Conservation (phyloP, 176 grass and related monocot genomes). For the Cymbopogon citratus region DNA sequence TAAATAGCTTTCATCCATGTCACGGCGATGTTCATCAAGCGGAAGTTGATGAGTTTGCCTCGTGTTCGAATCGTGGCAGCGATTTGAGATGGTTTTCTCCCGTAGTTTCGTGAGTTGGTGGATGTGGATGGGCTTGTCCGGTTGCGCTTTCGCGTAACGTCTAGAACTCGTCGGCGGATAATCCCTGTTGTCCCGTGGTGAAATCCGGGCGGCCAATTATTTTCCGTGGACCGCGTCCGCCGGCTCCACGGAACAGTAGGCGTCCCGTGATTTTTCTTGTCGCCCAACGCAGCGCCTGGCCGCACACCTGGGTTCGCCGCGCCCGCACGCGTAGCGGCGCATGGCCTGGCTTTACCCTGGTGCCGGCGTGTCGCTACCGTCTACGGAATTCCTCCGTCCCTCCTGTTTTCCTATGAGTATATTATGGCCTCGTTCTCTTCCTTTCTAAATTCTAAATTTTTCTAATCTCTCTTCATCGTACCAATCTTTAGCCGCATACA, state of each 20-base stretch:
- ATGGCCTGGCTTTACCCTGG: too few species aligned
- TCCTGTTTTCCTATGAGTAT: too few species aligned
- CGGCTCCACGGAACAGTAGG: background rate
- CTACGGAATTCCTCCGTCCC: too few species aligned
- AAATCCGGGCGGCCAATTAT: background rate
- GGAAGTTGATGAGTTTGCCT: background rate
- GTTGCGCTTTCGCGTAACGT: slow-evolving; percentile 21
- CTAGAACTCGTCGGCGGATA: background rate
- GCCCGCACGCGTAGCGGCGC: too few species aligned
- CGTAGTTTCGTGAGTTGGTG: slow-evolving; percentile 14
- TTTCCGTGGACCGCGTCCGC: background rate
- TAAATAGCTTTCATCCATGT: slow-evolving; percentile 12
- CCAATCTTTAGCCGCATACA: too few species aligned
- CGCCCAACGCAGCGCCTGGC: too few species aligned
- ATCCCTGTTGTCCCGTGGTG: background rate
- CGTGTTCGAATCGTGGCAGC: background rate
- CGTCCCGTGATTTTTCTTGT: too few species aligned
- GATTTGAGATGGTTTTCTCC: background rate
- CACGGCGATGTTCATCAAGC: background rate
- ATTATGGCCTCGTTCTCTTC: too few species aligned
- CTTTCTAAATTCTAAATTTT: too few species aligned
- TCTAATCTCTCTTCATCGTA: too few species aligned
- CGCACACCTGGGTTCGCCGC: too few species aligned
- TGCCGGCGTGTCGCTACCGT: too few species aligned
- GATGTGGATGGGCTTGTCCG: background rate